Conservation (phyloP, 495 filamentous ascomycete genomes). For the Xylaria grammica region DNA sequence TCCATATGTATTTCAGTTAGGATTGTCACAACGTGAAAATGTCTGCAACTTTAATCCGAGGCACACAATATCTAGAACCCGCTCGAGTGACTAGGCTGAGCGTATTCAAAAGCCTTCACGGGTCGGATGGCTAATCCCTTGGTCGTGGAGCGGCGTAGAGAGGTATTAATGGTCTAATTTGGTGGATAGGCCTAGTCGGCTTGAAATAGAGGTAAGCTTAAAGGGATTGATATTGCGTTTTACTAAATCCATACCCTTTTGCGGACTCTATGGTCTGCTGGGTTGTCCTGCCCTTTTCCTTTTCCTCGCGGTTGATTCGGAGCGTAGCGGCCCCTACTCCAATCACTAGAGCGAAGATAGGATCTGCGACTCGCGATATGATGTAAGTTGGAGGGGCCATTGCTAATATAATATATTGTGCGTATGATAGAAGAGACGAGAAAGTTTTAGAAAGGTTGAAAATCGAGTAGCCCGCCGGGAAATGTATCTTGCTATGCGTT, state of each 20-base stretch:
- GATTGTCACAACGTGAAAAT: background rate
- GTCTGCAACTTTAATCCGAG: background rate
- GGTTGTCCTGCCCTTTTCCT: constrained; percentile 64
- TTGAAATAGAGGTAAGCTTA: constrained; percentile 1
- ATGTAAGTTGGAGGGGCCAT: constrained; percentile 61
- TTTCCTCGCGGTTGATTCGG: constrained; percentile 83
- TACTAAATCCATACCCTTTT: constrained; percentile 45
- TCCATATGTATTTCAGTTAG: background rate
- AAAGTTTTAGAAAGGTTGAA: background rate
- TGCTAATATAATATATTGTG: background rate
- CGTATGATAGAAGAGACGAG: background rate
- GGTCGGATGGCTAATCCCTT: background rate
- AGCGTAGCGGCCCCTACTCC: constrained; percentile 67
- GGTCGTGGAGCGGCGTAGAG: background rate
- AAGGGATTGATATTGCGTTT: background rate
- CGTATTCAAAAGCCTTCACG: background rate
- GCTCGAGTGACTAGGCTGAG: background rate
- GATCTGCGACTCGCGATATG: constrained; percentile 75
- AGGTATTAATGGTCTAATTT: background rate
- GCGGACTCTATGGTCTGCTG: constrained; percentile 56
- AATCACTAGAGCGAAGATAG: constrained; percentile 84
- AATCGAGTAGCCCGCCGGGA: background rate
- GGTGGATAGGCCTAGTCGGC: constrained; percentile 15
- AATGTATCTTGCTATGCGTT: background rate
- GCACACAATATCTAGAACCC: background rate